Percentiles rank a stretch among this genome's conserved stretches.
Evolutionary conservation across 2,329 filamentous ascomycete species (phyloP).

Genomic region (Aspergillus nomiae): DNA sequence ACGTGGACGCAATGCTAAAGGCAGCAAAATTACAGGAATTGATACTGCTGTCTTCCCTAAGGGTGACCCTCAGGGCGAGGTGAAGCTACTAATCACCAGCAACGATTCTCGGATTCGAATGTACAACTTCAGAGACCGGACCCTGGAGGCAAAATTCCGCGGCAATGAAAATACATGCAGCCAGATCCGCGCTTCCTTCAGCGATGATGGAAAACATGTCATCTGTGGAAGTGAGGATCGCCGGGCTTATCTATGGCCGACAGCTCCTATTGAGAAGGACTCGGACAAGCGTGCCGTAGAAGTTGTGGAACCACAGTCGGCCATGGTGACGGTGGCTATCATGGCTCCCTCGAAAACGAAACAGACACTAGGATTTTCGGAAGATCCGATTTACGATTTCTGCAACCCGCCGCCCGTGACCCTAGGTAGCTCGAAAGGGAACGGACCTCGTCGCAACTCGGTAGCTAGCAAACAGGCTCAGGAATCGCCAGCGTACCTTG

Average conservation of each 20-base stretch:
- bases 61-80: constrained; percentile 62
- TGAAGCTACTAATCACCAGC: constrained; percentile 86
- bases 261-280: constrained; percentile 62
- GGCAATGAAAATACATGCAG: constrained; percentile 88
- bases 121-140: constrained; percentile 84
- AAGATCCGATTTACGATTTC: constrained; percentile 92
- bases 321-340: constrained; percentile 84
- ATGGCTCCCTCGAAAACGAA: constrained; percentile 80
- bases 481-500: constrained; percentile 74
- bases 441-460: constrained; percentile 24
- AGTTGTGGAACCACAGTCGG: constrained; percentile 85
- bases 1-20: constrained; percentile 89
- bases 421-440: constrained; percentile 60
- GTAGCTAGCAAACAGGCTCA: constrained; percentile 53
- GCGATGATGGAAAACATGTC: constrained; percentile 81
- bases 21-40: constrained; percentile 96
- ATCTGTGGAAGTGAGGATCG: constrained; percentile 93
- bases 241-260: constrained; percentile 87
- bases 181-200: constrained; percentile 87
- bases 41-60: constrained; percentile 68
- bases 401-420: constrained; percentile 93
- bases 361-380: constrained; percentile 74
- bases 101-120: constrained; percentile 92
- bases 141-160: constrained; percentile 83
- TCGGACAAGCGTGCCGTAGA: constrained; percentile 83